These are phyloP conservation scores for Megacollybia marginata DNA, from an alignment of 768 basidiomycete genomes.

Conservation along the genomic window DNA sequence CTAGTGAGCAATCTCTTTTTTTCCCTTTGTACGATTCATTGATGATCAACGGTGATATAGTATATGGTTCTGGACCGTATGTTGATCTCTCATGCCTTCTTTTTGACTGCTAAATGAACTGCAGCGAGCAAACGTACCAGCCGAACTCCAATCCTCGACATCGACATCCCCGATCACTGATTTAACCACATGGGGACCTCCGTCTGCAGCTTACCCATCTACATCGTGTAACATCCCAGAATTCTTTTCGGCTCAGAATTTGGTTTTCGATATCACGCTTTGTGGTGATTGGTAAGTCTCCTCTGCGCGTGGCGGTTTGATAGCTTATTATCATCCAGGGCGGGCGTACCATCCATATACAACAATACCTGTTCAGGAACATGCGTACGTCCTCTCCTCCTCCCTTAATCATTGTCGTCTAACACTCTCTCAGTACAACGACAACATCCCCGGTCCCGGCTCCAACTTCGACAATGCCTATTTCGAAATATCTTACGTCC, in stretches of 20 bases:
- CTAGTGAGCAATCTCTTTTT: neutral
- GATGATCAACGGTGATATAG: slow-evolving; percentile 11
- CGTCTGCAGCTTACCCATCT: slow-evolving; percentile 35
- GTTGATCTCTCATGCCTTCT: slow-evolving; percentile 4
- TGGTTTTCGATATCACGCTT: slow-evolving; percentile 49
- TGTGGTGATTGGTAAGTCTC: slow-evolving; percentile 39
- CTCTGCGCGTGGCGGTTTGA: neutral
- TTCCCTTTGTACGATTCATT: neutral
- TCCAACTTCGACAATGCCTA: slow-evolving; percentile 31
- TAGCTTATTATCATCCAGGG: slow-evolving; percentile 21
- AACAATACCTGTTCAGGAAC: slow-evolving; percentile 26
- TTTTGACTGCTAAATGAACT: slow-evolving; percentile 9
- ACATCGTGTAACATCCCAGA: slow-evolving; percentile 34
- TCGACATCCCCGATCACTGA: slow-evolving; percentile 12
- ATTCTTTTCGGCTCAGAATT: slow-evolving; percentile 39
- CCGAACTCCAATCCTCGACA: slow-evolving; percentile 21
- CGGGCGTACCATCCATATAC: slow-evolving; percentile 33
- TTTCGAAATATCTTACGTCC: slow-evolving; percentile 35
- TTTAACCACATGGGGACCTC: slow-evolving; percentile 33
- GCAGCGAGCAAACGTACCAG: slow-evolving; percentile 30
- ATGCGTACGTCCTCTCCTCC: slow-evolving; percentile 16
- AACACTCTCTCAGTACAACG: slow-evolving; percentile 29
- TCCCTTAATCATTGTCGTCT: neutral
- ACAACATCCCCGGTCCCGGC: slow-evolving; percentile 41
- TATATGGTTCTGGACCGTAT: slow-evolving; percentile 44